Evolutionary conservation across 352 stramenopile species (phyloP), one percentile per base, ranked within the genome.

Genomic region (Paralagenidium karlingii): DNA sequence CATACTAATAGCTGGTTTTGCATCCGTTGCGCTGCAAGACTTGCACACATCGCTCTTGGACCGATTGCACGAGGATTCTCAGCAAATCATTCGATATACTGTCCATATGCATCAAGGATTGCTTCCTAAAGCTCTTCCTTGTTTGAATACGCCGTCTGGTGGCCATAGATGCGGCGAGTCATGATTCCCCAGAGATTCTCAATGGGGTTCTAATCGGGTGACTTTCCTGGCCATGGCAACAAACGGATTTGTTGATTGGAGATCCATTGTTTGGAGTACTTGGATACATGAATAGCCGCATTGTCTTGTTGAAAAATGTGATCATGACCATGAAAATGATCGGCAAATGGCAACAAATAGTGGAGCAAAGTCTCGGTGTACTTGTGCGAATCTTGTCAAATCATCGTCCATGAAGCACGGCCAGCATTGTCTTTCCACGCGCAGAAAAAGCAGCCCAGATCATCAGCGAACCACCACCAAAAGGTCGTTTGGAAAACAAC

Each of bases 161-260:
- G n/a, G 22, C 15, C 38, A 21, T 52, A 52, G 16, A 52, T 28
- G 16, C 31, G 28, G 21, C 34, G 40, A 9, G 8, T 25, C 37
- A 52, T 49, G 31, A 40, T 33, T 40, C 45, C 45, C 38, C 45
- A 52, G 9, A 52, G 6, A 32, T 47, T 52, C 31, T 52, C 39
- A 22, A 52, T 43, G 25, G 45, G 45, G 27, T 45, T 45, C 13
- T 45, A 28, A 19, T 47, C 41, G 15, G 41, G 41, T n/a, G 41
- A 47, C 8, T 19, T 18, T 15, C 28, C 32, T 31, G 41, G 41
- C 41, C 41, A 47, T n/a, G 8, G 21, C 21, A 47, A 18, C 13
- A 42, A 20, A 2, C 25, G 5, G 29, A 47, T 11, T 11, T 3
- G 2, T 16, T 34, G 28, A 15, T 44, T 11, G 21, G 12, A 12